Base-by-base conservation (phyloP, 139 green algal genomes). In the Chlorella vulgaris region DNA sequence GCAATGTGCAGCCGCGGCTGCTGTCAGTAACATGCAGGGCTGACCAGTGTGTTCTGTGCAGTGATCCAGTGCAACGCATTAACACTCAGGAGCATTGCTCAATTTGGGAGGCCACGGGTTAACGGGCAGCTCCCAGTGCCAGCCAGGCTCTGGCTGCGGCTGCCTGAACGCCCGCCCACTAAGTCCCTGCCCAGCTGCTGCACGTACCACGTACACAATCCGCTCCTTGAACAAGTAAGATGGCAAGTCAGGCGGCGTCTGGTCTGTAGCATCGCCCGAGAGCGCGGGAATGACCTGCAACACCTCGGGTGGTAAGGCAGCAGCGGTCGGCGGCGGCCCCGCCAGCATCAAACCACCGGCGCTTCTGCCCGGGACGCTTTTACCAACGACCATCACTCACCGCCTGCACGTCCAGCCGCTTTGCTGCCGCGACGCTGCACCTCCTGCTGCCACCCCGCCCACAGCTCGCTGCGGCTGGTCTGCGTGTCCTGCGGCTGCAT, bases 191-290 rank as follows among this genome's bases (percentile, higher is more conserved):
- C n/a, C n/a, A n/a, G n/a, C n/a, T n/a, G n/a, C n/a, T n/a, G n/a
- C n/a, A n/a, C 93, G 68, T 76, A 98, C 94, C 88, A 99, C 83
- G 84, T 99, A 99, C 29, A 99, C 93, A 82, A 99, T 99, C 35
- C 97, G 88, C 83, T 99, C 96, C 80, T 96, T 97, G 91, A 99
- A 99, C 19, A 99, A 90, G 55, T 95, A 98, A 1, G 97, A 99
- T 0, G 97, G 95, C 53, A 99, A 90, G 83, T 99, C 97, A 55
- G 97, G 97, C 0, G 97, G 97, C 40, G 95, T 92, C 84, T 97
- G 93, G 6, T 91, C 84, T 1, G 83, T 91, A 7, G 93, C 93
- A 81, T 96, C 93, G 38, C 93, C 93, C 74, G 87, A 63, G 28
- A 95, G 81, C 61, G 80, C 78, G 2, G 92, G 92, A 40, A 96